These are phyloP conservation scores for Hypoxylon sp. DNA, from an alignment of 2,329 filamentous ascomycete genomes.

Conservation along the genomic window DNA sequence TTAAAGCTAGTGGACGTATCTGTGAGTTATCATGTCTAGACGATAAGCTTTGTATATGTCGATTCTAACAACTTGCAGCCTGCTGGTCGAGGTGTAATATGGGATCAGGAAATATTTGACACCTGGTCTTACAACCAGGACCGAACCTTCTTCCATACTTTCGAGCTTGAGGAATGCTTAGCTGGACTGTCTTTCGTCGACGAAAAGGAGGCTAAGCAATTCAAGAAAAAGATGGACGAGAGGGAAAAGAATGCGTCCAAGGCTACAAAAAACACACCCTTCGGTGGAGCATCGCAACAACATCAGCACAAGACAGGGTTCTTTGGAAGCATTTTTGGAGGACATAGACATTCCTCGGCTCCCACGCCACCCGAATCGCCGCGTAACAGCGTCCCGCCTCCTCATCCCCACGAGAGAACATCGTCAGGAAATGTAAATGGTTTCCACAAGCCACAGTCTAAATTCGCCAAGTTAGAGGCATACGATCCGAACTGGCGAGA, in stretches of 20 bases:
- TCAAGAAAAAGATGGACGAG: slow-evolving; percentile 97
- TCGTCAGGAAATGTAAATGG: slow-evolving; percentile 65
- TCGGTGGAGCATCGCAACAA: slow-evolving; percentile 68
- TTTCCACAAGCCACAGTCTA: slow-evolving; percentile 61
- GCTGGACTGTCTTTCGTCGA: slow-evolving; percentile 93
- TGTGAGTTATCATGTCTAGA: slow-evolving; percentile 66
- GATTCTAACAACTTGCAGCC: slow-evolving; percentile 64
- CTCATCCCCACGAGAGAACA: slow-evolving; percentile 55
- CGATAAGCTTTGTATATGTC: slow-evolving; percentile 33
- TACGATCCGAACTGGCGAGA: slow-evolving; percentile 76
- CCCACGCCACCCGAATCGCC: slow-evolving; percentile 72
- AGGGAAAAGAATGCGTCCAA: slow-evolving; percentile 96
- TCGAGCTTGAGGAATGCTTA: slow-evolving; percentile 93
- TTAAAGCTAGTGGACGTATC: slow-evolving; percentile 97
- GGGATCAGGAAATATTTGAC: slow-evolving; percentile 98
- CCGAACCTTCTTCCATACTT: slow-evolving; percentile 96
- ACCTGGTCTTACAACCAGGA: slow-evolving; percentile 96
- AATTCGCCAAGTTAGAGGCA: slow-evolving; percentile 73
- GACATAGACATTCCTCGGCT: slow-evolving; percentile 72
- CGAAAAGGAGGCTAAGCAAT: slow-evolving; percentile 97
- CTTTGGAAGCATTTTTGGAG: slow-evolving; percentile 73
- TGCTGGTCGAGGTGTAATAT: slow-evolving; percentile 86
- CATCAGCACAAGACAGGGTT: slow-evolving; percentile 62
- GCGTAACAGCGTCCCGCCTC: slow-evolving; percentile 57
- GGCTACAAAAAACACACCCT: slow-evolving; percentile 83